Evolutionary conservation across 257 asterid species (phyloP).

Genomic region (Forsythia suspensa): DNA sequence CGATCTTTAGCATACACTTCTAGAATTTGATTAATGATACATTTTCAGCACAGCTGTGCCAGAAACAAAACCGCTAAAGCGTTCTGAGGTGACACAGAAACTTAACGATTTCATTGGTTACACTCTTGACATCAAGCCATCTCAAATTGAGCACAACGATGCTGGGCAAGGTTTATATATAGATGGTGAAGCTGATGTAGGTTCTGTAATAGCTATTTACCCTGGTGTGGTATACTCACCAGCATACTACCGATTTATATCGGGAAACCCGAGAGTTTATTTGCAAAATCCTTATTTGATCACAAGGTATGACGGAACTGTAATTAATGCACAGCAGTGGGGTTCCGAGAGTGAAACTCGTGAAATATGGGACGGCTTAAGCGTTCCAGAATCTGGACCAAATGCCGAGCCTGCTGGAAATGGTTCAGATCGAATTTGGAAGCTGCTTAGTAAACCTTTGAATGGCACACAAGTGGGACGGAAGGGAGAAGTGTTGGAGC

Average conservation of each 20-base stretch:
- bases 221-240: conserved; percentile 91
- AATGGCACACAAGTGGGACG: conserved; percentile 37
- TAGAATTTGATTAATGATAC: conserved; percentile 29
- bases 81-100: conserved; percentile 60
- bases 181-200: conserved; percentile 81
- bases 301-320: conserved; percentile 85
- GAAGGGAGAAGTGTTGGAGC: conserved; percentile 61
- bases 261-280: conserved; percentile 88
- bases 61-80: conserved; percentile 55
- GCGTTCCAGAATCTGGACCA: conserved; percentile 22
- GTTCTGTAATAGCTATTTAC: conserved; percentile 77
- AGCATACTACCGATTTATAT: conserved; percentile 71
- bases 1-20: background rate
- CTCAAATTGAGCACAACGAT: conserved; percentile 75
- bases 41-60: conserved; percentile 43
- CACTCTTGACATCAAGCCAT: conserved; percentile 75
- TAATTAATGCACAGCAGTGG: conserved; percentile 92
- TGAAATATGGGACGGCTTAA: conserved; percentile 60
- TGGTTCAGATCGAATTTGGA: conserved; percentile 76
- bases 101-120: conserved; percentile 68
- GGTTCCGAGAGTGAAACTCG: conserved; percentile 82
- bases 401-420: conserved; percentile 33
- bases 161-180: conserved; percentile 84
- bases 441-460: conserved; percentile 74
- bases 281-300: conserved; percentile 75